A percentile compares a stretch with the other conserved stretches of the same genome.
Conservation (phyloP, 441 rosid genomes). For the Erodium moschatum region DNA sequence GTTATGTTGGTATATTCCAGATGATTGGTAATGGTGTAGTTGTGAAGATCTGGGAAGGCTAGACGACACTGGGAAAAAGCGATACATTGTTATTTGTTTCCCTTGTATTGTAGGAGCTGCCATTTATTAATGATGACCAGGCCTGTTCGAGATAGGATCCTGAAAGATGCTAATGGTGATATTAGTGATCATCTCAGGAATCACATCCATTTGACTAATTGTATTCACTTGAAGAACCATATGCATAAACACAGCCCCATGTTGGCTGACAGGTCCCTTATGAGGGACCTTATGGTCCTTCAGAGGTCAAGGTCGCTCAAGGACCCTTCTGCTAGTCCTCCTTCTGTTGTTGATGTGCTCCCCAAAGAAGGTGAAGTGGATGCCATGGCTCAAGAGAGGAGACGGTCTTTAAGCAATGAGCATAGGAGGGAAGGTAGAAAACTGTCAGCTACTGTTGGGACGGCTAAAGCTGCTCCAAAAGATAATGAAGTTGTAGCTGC, state of each 20-base stretch:
- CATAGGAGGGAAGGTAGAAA: constrained; percentile 47
- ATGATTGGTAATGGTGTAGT: constrained; percentile 14
- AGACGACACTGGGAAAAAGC: constrained; percentile 31
- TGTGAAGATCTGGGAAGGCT: constrained; percentile 30
- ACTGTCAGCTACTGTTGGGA: constrained; percentile 40
- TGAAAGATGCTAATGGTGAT: constrained; percentile 75
- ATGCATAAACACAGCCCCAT: constrained; percentile 95
- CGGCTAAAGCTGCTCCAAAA: constrained; percentile 53
- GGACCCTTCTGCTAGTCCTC: constrained; percentile 91
- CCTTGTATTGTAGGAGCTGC: constrained; percentile 20
- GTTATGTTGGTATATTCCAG: constrained; percentile 9
- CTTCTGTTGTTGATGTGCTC: constrained; percentile 47
- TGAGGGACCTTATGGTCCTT: constrained; percentile 85
- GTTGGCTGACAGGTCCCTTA: constrained; percentile 56
- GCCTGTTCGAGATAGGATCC: constrained; percentile 64
- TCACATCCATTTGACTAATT: constrained; percentile 87
- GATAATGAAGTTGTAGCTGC: constrained; percentile 29
- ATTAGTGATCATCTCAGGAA: constrained; percentile 77
- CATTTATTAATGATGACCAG: constrained; percentile 59
- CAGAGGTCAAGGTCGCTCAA: constrained; percentile 89
- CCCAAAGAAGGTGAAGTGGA: constrained; percentile 13
- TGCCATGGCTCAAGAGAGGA: constrained; percentile 38
- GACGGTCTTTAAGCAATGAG: constrained; percentile 44
- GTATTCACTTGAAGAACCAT: constrained; percentile 96
- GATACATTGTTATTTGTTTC: constrained; percentile 34